Percentiles rank a stretch among this genome's conserved stretches.
These are phyloP conservation scores for Eleusine indica DNA, from an alignment of 176 grass and related monocot genomes.

Conservation along the genomic window DNA sequence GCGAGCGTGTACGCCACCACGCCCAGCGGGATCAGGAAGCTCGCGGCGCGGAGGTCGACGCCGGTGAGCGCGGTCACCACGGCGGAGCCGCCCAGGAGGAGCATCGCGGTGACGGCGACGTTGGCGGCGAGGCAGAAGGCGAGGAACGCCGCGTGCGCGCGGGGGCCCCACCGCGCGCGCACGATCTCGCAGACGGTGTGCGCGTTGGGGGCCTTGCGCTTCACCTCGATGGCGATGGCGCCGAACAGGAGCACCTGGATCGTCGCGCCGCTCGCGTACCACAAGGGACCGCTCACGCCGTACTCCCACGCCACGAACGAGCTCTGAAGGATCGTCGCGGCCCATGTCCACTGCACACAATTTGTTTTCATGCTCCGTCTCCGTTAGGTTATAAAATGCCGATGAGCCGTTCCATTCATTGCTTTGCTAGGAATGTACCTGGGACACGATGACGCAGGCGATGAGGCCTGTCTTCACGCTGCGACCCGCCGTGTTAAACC, in stretches of 20 bases:
- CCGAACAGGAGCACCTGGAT: conserved; percentile 83
- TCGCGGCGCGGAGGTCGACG: conserved; percentile 67
- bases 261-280: conserved; percentile 76
- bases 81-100: conserved; percentile 72
- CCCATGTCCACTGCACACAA: conserved; percentile 69
- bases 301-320: conserved; percentile 83
- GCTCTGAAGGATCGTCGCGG: conserved; percentile 82
- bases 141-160: conserved; percentile 67
- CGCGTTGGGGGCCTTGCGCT: conserved; percentile 73
- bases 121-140: conserved; percentile 74
- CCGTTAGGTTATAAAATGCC: no score
- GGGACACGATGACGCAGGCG: conserved; percentile 79
- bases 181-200: conserved; percentile 85
- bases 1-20: conserved; percentile 78
- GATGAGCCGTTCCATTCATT: no score
- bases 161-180: conserved; percentile 51
- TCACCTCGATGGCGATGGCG: conserved; percentile 80
- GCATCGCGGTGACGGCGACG: conserved; percentile 77
- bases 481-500: conserved; percentile 83
- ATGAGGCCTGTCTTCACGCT: conserved; percentile 83
- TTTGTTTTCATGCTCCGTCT: no score
- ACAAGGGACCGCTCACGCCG: conserved; percentile 77
- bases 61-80: conserved; percentile 77
- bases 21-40: conserved; percentile 80
- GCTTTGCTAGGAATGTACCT: conserved; percentile 31